Percentiles rank a stretch among this genome's conserved stretches.
phyloP scores from a whole-genome alignment of 1,284 basidiomycete species.

The Sanguinoderma infundibulare region DNA sequence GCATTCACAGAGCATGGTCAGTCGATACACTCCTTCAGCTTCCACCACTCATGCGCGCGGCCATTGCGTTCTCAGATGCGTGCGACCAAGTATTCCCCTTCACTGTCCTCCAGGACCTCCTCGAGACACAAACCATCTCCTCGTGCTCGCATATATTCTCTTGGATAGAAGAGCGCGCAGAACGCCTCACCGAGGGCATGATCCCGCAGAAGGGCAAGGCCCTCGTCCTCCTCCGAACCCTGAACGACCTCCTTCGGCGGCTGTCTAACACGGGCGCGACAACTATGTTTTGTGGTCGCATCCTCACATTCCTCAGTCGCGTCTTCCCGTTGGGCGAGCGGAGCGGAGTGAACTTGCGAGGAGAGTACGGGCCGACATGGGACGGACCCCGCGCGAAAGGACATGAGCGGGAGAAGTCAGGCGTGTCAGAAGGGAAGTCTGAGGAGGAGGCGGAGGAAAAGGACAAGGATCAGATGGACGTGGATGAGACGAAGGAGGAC shows the following conservation, averaged over 20 bases:
- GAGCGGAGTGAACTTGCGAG: slow-evolving; percentile 88
- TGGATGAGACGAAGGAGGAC: slow-evolving; percentile 47
- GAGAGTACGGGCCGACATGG: slow-evolving; percentile 83
- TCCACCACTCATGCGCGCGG: slow-evolving; percentile 7
- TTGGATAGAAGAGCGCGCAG: slow-evolving; percentile 78
- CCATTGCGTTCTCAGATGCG: slow-evolving; percentile 43
- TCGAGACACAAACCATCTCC: slow-evolving; percentile 81
- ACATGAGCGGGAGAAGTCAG: slow-evolving; percentile 33
- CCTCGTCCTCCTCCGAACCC: slow-evolving; percentile 78
- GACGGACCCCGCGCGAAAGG: slow-evolving; percentile 57
- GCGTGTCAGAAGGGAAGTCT: slow-evolving; percentile 24
- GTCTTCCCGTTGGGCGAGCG: slow-evolving; percentile 89
- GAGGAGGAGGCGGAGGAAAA: slow-evolving; percentile 24
- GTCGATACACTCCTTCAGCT: slow-evolving; percentile 26
- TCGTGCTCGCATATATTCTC: slow-evolving; percentile 85
- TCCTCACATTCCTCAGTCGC: slow-evolving; percentile 83
- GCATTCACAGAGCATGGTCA: slow-evolving; percentile 75
- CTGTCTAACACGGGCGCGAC: slow-evolving; percentile 83
- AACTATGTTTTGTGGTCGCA: slow-evolving; percentile 87
- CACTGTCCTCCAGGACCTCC: slow-evolving; percentile 70
- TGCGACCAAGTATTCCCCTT: slow-evolving; percentile 63
- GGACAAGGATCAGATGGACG: slow-evolving; percentile 38
- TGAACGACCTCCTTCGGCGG: slow-evolving; percentile 86
- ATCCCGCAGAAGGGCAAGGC: slow-evolving; percentile 87
- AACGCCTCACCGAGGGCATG: slow-evolving; percentile 73